phyloP scores from a whole-genome alignment of 2,329 filamentous ascomycete species.

The Sclerotiophoma versabilis region DNA sequence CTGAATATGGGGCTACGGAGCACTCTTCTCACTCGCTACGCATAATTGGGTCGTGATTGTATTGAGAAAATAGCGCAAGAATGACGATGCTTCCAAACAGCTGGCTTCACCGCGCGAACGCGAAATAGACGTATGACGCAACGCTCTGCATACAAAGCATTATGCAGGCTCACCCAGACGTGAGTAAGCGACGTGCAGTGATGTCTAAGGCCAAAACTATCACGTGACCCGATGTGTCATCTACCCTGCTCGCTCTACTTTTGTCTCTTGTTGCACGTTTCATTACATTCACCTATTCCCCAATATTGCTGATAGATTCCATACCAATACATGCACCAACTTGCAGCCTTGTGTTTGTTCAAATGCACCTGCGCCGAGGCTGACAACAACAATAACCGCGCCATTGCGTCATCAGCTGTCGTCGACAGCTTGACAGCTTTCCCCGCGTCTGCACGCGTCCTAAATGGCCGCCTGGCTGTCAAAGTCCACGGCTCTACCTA shows the following conservation, averaged over 20 bases:
- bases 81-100: conserved; percentile 10
- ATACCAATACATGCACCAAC: no score
- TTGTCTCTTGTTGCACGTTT: background rate
- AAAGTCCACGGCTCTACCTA: conserved; percentile 1
- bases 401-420: conserved; percentile 17
- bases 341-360: background rate
- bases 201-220: background rate
- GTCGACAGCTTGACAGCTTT: conserved; percentile 3
- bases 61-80: conserved; percentile 14
- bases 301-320: no score
- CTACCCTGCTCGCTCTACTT: background rate
- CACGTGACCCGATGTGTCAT: background rate
- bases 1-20: conserved; percentile 1
- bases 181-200: background rate
- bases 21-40: background rate
- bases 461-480: conserved; percentile 4
- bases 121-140: conserved; percentile 1
- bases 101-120: no score
- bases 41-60: conserved; percentile 7
- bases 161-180: background rate
- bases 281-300: no score
- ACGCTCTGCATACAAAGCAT: background rate
- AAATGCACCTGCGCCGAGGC: conserved; percentile 7
- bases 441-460: conserved; percentile 14
- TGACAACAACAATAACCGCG: background rate